phyloP scores from a whole-genome alignment of 2,329 filamentous ascomycete genomes.

The Diaporthe australafricana region DNA sequence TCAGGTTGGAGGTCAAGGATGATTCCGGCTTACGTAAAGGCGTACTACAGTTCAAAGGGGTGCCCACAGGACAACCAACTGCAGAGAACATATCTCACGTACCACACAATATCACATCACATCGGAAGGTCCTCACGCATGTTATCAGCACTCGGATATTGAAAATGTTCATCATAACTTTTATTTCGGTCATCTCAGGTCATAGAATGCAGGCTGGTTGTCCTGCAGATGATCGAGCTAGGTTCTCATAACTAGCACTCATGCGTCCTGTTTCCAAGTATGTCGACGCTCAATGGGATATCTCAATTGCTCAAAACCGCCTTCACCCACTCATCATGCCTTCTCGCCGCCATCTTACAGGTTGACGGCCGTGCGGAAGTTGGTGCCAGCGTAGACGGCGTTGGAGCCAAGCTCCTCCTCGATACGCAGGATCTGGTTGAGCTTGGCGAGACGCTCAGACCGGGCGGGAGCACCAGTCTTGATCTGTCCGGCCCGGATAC shows the following conservation, averaged over 20 bases:
- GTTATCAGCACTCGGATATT: not conserved
- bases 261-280: conserved; percentile 32
- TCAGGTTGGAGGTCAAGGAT: not conserved
- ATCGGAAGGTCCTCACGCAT: not conserved
- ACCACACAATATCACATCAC: not conserved
- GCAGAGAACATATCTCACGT: not conserved
- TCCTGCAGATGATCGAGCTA: conserved; percentile 30
- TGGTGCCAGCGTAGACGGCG: conserved; percentile 89
- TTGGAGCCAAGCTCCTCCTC: conserved; percentile 97
- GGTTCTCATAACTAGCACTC: conserved; percentile 26
- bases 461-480: conserved; percentile 97
- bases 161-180: conserved; percentile 32
- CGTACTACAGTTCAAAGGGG: no score
- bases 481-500: conserved; percentile 97
- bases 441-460: conserved; percentile 98
- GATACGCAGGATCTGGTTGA: conserved; percentile 99
- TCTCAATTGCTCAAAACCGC: conserved; percentile 14
- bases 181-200: conserved; percentile 33
- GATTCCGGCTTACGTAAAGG: not conserved
- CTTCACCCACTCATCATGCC: not conserved
- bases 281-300: conserved; percentile 30
- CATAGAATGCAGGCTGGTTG: conserved; percentile 31
- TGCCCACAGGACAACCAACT: not conserved
- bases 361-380: conserved; percentile 92
- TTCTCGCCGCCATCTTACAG: conserved; percentile 69